Evolutionary conservation across 352 stramenopile species (phyloP), one percentile per base, ranked within the genome.

Genomic region (Phytopythium sindhum): DNA sequence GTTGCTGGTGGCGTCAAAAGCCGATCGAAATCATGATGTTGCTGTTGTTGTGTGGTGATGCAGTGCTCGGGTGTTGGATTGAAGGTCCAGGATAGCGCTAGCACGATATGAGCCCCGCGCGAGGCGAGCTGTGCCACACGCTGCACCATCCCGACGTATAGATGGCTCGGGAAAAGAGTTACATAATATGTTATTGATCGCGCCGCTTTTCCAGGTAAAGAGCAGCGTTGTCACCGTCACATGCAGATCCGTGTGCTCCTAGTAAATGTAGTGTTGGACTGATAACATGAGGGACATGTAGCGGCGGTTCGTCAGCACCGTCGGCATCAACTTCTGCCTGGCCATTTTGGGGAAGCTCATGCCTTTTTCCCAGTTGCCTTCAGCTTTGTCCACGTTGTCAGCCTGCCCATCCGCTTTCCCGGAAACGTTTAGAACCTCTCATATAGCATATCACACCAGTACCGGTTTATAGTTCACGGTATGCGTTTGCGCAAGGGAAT

Each of bases 331-430:
- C 41, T 47, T 17, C 15, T 23, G 17, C 41, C 4, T 47, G 41
- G 41, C 19, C 41, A 42, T 42, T 42, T 42, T 21, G 41, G 23
- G 15, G 9, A 8, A 3, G 31, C 31, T 35, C 31, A 35, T 42
- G 41, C 44, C 44, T 12, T 12, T 10, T 51, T 12, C 44, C 19
- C 44, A 51, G 44, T 51, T 51, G 44, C 10, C 41, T 47, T 47
- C 41, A 47, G 41, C 41, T 35, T 35, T 35, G 31, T 35, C 31
- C 31, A 8, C 3, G 17, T 4, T 47, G 19, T 17, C 41, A 47
- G 41, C 41, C 19, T 50, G 44, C 29, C 50, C 50, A 57, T 57
- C 50, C 50, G 50, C 17, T 57, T 57, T 57, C 17, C 5, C 6
- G n/a, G 50, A 57, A 57, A n/a, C n/a, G n/a, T n/a, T n/a, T n/a